These are phyloP conservation scores for Metschnikowia amazonensis DNA, from an alignment of 805 yeast genomes.

Conservation along the genomic window DNA sequence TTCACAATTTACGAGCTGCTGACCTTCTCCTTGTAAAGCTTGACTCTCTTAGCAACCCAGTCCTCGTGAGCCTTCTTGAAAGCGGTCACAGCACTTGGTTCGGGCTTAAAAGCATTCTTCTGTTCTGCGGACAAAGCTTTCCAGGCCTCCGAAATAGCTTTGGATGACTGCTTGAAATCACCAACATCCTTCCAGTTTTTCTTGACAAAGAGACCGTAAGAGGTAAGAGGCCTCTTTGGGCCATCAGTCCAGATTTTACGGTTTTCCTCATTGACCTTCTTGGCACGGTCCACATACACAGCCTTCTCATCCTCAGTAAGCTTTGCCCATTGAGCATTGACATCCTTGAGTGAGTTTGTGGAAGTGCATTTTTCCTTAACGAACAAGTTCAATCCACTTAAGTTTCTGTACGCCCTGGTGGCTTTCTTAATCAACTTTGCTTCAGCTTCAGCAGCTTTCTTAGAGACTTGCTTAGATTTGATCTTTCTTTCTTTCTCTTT, in stretches of 20 bases:
- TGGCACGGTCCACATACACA: constrained; percentile 23
- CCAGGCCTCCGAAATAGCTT: constrained; percentile 30
- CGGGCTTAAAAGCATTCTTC: constrained; percentile 23
- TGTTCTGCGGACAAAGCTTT: constrained; percentile 25
- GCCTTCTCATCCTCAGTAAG: constrained; percentile 30
- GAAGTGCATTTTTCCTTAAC: constrained; percentile 21
- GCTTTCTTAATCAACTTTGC: constrained; percentile 19
- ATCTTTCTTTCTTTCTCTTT: constrained; percentile 2
- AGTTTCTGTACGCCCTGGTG: constrained; percentile 21
- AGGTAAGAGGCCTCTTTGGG: constrained; percentile 32
- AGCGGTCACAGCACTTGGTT: constrained; percentile 19
- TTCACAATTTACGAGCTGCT: neutral
- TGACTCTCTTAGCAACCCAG: constrained; percentile 32
- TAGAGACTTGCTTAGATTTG: constrained; percentile 12
- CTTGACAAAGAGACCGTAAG: constrained; percentile 30
- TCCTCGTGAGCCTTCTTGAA: constrained; percentile 22
- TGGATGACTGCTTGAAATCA: constrained; percentile 23
- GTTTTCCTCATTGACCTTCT: constrained; percentile 26
- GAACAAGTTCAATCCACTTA: constrained; percentile 24
- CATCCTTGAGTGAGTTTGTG: constrained; percentile 17
- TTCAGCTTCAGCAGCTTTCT: constrained; percentile 12
- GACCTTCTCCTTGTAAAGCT: constrained; percentile 14
- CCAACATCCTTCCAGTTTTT: constrained; percentile 25
- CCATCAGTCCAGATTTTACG: constrained; percentile 26
- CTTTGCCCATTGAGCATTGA: constrained; percentile 23